Evolutionary conservation across 2,329 filamentous ascomycete genomes (phyloP).

Genomic region (Penicillium thymicola): DNA sequence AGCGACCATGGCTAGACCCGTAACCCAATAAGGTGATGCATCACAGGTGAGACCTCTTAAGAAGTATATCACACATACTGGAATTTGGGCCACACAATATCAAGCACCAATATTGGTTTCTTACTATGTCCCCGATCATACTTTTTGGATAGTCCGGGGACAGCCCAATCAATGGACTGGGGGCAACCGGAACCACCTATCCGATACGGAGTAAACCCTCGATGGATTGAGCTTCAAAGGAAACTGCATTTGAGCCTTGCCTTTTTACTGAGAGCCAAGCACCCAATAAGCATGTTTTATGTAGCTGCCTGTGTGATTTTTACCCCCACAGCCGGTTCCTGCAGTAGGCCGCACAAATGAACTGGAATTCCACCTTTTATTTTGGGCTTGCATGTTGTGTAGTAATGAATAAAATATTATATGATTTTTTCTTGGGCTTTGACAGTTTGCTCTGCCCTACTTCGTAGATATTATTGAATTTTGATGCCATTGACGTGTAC

Average conservation of each 20-base stretch:
- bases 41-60: slow-evolving; percentile 6
- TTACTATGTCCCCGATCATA: not conserved
- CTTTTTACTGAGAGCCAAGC: not conserved
- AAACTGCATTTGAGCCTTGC: slow-evolving; percentile 11
- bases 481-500: slow-evolving; percentile 7
- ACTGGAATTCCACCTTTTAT: not conserved
- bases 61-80: not conserved
- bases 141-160: not conserved
- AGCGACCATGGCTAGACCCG: slow-evolving; percentile 17
- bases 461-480: not conserved
- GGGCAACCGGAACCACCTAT: slow-evolving; percentile 4
- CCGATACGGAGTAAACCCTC: slow-evolving; percentile 5
- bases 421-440: not conserved
- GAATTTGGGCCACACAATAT: not conserved
- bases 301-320: not conserved
- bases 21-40: slow-evolving; percentile 22
- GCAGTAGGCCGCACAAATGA: slow-evolving; percentile 35
- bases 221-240: slow-evolving; percentile 6
- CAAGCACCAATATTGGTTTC: not conserved
- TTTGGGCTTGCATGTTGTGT: not conserved
- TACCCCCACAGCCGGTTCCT: slow-evolving; percentile 32
- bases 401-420: not conserved
- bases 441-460: not conserved
- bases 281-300: not conserved
- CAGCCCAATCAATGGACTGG: slow-evolving; percentile 9